Evolutionary conservation across 495 filamentous ascomycete species (phyloP).

Genomic region (Glonium stellatum): DNA sequence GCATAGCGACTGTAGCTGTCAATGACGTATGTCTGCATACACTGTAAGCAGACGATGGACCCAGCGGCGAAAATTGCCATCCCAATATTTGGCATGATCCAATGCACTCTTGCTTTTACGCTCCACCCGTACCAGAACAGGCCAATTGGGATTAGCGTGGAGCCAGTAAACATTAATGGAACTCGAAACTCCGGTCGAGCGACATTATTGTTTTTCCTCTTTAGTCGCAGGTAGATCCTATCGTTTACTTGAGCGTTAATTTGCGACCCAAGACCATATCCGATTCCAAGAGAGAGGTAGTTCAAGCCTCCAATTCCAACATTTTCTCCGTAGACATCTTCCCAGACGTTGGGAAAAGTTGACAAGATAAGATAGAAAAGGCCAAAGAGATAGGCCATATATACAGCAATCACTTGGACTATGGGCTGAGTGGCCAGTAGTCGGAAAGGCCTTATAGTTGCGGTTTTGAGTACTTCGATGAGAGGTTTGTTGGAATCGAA

Average conservation of each 20-base stretch:
- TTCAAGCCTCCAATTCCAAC: constrained; percentile 13
- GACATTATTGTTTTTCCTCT: constrained; percentile 31
- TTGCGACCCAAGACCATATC: constrained; percentile 27
- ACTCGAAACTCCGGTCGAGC: constrained; percentile 43
- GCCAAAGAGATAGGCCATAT: constrained; percentile 15
- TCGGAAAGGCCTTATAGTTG: constrained; percentile 13
- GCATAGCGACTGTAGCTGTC: constrained; percentile 56
- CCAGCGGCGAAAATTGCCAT: constrained; percentile 20
- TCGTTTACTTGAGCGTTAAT: constrained; percentile 9
- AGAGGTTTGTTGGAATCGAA: constrained; percentile 25
- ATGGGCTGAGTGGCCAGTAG: constrained; percentile 21
- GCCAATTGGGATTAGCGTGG: constrained; percentile 3
- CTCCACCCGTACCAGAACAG: constrained; percentile 31
- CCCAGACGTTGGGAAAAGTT: constrained; percentile 17
- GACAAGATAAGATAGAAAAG: constrained; percentile 24
- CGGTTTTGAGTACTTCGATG: constrained; percentile 20
- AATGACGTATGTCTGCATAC: constrained; percentile 52
- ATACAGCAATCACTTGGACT: constrained; percentile 10
- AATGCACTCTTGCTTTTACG: constrained; percentile 26
- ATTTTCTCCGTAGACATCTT: constrained; percentile 13
- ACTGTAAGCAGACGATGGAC: constrained; percentile 53
- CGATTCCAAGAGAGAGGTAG: constrained; percentile 22
- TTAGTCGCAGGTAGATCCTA: constrained; percentile 4
- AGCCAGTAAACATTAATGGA: neutral
- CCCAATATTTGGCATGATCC: constrained; percentile 31